Percentiles rank a stretch among this genome's conserved stretches.
These are phyloP conservation scores for Funneliformis mosseae DNA, from an alignment of 192 early-diverging fungal species.

Conservation along the genomic window DNA sequence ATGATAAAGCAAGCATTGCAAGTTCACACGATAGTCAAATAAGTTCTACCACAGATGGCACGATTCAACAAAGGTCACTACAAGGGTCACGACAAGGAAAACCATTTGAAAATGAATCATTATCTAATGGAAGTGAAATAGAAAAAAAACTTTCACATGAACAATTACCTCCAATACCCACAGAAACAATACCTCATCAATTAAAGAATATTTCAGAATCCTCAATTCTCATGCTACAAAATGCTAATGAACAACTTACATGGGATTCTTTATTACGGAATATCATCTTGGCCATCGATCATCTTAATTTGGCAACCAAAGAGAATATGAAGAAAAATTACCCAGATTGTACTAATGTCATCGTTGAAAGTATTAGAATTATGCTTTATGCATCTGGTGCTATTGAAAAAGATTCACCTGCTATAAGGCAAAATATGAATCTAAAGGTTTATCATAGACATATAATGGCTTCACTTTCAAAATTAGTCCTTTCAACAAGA, in stretches of 20 bases:
- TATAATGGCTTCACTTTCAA: constrained; percentile 81
- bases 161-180: background rate
- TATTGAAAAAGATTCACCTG: constrained; percentile 66
- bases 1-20: constrained; percentile 18
- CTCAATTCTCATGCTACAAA: background rate
- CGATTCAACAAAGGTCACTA: constrained; percentile 20
- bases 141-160: background rate
- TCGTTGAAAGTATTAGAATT: constrained; percentile 79
- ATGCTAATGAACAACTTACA: constrained; percentile 39
- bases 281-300: constrained; percentile 56
- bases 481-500: constrained; percentile 81
- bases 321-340: constrained; percentile 57
- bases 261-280: constrained; percentile 57
- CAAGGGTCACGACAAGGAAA: constrained; percentile 21
- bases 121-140: background rate
- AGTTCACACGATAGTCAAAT: constrained; percentile 13
- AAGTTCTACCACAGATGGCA: constrained; percentile 11
- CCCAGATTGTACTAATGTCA: constrained; percentile 53
- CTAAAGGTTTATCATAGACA: constrained; percentile 73
- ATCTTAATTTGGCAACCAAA: constrained; percentile 55
- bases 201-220: background rate
- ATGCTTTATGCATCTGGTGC: constrained; percentile 85
- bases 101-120: background rate
- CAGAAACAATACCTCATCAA: background rate
- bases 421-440: constrained; percentile 63